phyloP scores from a whole-genome alignment of 371 early-diverging fungal genomes.

The Funneliformis caledonium region DNA sequence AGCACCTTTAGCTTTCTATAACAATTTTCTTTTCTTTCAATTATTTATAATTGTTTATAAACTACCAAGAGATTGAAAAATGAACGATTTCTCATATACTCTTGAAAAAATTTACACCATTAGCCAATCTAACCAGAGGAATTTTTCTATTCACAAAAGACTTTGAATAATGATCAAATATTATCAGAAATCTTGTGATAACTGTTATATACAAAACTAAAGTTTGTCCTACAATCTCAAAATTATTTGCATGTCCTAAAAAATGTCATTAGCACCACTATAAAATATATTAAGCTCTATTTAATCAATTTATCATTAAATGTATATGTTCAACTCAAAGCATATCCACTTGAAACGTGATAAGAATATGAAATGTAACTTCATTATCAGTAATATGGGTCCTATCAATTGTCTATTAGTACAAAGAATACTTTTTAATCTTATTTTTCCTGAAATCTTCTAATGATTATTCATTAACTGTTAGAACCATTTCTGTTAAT shows the following conservation, averaged over 20 bases:
- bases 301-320: conserved; percentile 65
- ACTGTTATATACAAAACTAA: conserved; percentile 61
- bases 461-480: conserved; percentile 63
- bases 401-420: conserved; percentile 64
- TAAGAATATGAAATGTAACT: conserved; percentile 48
- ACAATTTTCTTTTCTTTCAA: too few species aligned
- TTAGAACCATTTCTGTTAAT: conserved; percentile 58
- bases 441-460: conserved; percentile 68
- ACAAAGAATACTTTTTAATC: conserved; percentile 57
- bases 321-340: conserved; percentile 66
- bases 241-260: conserved; percentile 60
- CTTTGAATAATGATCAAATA: conserved; percentile 63
- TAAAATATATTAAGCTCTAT: conserved; percentile 63
- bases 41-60: conserved; percentile 31
- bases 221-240: conserved; percentile 62
- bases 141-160: conserved; percentile 60
- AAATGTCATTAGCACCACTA: conserved; percentile 60
- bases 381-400: conserved; percentile 43
- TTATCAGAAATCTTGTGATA: conserved; percentile 61
- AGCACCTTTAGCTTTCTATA: too few species aligned
- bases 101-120: conserved; percentile 64
- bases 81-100: conserved; percentile 67
- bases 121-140: conserved; percentile 55
- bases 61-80: conserved; percentile 70
- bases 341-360: conserved; percentile 59